Conservation (phyloP, 176 grass and related monocot species). For the Oryza meyeriana region DNA sequence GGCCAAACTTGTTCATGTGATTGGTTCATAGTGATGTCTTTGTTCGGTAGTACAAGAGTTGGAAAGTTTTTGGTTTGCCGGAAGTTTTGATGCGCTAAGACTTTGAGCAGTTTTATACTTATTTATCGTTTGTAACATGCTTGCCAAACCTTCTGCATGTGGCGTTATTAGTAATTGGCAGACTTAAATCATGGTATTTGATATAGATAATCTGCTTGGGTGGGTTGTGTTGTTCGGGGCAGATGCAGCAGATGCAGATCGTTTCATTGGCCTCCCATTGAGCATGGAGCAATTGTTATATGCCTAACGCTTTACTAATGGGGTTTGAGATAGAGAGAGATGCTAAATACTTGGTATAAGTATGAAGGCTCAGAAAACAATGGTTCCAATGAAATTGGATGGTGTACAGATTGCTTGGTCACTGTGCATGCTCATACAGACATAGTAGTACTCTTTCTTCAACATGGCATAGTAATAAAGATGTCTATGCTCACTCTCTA, state of each 20-base stretch:
- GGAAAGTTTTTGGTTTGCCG: background rate
- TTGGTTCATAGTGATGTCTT: background rate
- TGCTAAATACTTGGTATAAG: background rate
- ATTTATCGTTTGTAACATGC: constrained; percentile 17
- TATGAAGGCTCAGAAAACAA: background rate
- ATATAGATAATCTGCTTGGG: background rate
- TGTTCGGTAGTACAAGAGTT: constrained; percentile 9
- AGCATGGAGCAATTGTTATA: background rate
- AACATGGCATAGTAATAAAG: background rate
- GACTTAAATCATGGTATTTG: background rate
- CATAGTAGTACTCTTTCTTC: no score
- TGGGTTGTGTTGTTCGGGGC: background rate
- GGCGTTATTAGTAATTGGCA: constrained; percentile 2
- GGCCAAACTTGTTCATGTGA: constrained; percentile 76
- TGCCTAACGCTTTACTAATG: background rate
- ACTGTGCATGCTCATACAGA: background rate
- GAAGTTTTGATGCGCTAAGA: constrained; percentile 28
- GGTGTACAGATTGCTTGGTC: background rate
- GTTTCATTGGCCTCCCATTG: no score
- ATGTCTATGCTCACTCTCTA: background rate
- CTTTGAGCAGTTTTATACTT: background rate
- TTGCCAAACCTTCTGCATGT: constrained; percentile 5
- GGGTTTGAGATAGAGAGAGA: background rate
- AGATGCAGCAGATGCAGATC: background rate
- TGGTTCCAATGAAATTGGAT: background rate